Percentiles rank a stretch among this genome's conserved stretches.
phyloP scores from a whole-genome alignment of 495 filamentous ascomycete species.

The Aspergillus leporis region DNA sequence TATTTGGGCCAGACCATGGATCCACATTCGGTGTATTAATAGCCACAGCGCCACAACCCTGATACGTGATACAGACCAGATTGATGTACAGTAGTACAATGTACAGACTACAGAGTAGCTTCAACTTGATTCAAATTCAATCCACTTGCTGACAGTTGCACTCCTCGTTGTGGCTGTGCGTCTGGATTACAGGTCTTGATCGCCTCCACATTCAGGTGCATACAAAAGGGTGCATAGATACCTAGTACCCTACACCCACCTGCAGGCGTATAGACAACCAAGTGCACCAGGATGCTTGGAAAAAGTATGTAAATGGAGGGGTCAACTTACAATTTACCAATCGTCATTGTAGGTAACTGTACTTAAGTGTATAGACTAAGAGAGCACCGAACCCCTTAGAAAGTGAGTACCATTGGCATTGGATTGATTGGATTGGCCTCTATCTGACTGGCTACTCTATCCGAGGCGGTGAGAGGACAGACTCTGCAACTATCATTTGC shows the following conservation, averaged over 20 bases:
- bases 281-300: too few relatives aligned
- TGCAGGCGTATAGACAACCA: too few relatives aligned
- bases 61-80: neutral
- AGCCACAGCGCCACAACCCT: constrained; percentile 9
- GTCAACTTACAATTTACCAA: neutral
- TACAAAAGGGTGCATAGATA: too few relatives aligned
- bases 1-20: constrained; percentile 5
- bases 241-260: too few relatives aligned
- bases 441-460: constrained; percentile 6
- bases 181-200: neutral
- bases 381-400: neutral
- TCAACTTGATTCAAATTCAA: neutral
- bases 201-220: too few relatives aligned
- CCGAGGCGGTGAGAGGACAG: constrained; percentile 28
- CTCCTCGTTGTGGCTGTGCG: constrained; percentile 14
- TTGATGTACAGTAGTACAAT: too few relatives aligned
- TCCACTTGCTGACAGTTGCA: neutral
- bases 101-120: too few relatives aligned
- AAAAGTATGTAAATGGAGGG: neutral
- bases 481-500: neutral
- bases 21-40: constrained; percentile 4
- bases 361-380: constrained; percentile 5
- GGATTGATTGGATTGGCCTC: constrained; percentile 20
- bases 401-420: constrained; percentile 2
- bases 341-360: neutral